Conservation (phyloP, 768 basidiomycete genomes). For the Amanita phalloides region DNA sequence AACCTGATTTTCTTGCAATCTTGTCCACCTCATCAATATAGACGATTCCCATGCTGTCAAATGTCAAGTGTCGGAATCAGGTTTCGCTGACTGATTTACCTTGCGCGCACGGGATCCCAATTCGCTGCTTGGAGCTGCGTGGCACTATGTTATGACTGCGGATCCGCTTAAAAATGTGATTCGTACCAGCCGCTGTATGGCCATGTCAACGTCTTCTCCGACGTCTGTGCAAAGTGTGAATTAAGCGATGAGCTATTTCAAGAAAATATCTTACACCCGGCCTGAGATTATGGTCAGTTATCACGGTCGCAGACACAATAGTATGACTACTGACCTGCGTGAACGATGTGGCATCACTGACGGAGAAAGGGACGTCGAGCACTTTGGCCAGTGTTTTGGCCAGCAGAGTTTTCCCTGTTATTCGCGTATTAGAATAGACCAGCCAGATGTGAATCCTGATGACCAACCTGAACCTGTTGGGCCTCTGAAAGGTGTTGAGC, state of each 20-base stretch:
- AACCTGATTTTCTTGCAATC: conserved; percentile 57
- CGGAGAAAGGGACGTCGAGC: conserved; percentile 89
- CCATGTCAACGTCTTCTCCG: conserved; percentile 93
- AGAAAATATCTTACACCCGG: conserved; percentile 49
- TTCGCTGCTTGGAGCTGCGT: conserved; percentile 77
- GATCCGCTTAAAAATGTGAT: not conserved
- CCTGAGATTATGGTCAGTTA: conserved; percentile 25
- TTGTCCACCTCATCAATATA: conserved; percentile 98
- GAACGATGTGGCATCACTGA: conserved; percentile 88
- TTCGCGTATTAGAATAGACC: not conserved
- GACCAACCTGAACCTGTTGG: conserved; percentile 74
- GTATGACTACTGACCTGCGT: conserved; percentile 53
- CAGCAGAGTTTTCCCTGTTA: conserved; percentile 75
- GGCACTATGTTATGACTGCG: not conserved
- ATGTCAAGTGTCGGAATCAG: not conserved
- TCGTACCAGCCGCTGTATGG: conserved; percentile 71
- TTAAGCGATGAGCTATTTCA: conserved; percentile 5
- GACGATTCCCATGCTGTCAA: conserved; percentile 74
- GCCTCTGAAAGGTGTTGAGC: conserved; percentile 33
- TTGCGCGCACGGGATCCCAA: conserved; percentile 79
- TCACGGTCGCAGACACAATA: conserved; percentile 10
- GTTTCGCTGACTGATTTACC: conserved; percentile 28
- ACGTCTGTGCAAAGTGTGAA: conserved; percentile 46
- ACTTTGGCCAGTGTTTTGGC: conserved; percentile 88
- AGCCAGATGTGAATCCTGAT: not conserved